Conservation (phyloP, 805 yeast species). For the Candida dajiaensis region DNA sequence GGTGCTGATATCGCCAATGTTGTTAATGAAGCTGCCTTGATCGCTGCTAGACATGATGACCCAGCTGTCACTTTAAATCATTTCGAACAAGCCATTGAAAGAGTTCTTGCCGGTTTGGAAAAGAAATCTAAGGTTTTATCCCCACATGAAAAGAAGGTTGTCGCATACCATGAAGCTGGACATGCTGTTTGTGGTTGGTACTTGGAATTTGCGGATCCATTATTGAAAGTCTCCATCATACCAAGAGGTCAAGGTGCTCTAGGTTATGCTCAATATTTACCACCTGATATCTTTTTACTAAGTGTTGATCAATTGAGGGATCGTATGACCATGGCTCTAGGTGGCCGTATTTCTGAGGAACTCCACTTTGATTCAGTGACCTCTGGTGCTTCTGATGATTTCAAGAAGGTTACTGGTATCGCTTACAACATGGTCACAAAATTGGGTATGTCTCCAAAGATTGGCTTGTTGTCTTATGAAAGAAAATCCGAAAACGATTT, state of each 20-base stretch:
- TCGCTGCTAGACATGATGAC: slow-evolving; percentile 79
- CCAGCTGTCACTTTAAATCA: slow-evolving; percentile 57
- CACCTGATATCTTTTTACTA: slow-evolving; percentile 79
- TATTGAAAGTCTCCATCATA: slow-evolving; percentile 86
- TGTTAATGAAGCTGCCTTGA: slow-evolving; percentile 90
- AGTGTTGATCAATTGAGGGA: slow-evolving; percentile 72
- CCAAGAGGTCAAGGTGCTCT: slow-evolving; percentile 94
- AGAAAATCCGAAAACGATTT: slow-evolving; percentile 45
- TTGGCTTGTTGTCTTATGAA: slow-evolving; percentile 63
- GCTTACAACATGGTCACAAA: slow-evolving; percentile 86
- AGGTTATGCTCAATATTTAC: slow-evolving; percentile 94
- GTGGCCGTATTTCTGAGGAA: slow-evolving; percentile 91
- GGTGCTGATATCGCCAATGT: slow-evolving; percentile 96
- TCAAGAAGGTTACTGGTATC: slow-evolving; percentile 83
- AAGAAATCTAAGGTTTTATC: slow-evolving; percentile 74
- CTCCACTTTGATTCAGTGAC: slow-evolving; percentile 82
- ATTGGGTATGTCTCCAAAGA: slow-evolving; percentile 79
- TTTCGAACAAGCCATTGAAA: slow-evolving; percentile 89
- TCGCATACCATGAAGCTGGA: slow-evolving; percentile 95
- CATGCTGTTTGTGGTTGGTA: slow-evolving; percentile 97
- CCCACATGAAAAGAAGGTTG: slow-evolving; percentile 75
- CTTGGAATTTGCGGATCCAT: slow-evolving; percentile 81
- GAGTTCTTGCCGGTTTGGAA: slow-evolving; percentile 93
- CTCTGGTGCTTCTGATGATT: slow-evolving; percentile 89
- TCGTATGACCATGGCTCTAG: slow-evolving; percentile 90